Evolutionary conservation across 306 rosid genomes (phyloP).

Genomic region (Delonix regia): DNA sequence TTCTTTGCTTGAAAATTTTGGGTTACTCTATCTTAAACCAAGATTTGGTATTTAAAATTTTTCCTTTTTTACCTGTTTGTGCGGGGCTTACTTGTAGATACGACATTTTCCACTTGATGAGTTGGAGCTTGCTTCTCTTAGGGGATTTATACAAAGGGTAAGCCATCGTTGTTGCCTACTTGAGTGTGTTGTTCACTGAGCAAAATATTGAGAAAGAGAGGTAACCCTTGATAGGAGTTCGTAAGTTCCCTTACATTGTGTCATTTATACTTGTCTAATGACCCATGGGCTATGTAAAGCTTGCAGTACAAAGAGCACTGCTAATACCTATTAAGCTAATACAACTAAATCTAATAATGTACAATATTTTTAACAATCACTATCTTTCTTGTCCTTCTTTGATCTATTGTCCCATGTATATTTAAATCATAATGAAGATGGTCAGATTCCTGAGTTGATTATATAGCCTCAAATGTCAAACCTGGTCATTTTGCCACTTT

Average conservation of each 20-base stretch:
- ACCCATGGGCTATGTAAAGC: neutral
- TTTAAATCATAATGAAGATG: slow-evolving; percentile 4
- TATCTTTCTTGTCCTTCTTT: slow-evolving; percentile 4
- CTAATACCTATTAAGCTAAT: neutral
- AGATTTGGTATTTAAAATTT: neutral
- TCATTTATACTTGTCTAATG: neutral
- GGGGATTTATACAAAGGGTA: slow-evolving; percentile 93
- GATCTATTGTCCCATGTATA: neutral
- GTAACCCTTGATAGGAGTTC: neutral
- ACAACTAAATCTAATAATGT: neutral
- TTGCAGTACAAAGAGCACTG: neutral
- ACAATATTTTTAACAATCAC: neutral
- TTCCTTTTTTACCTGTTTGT: neutral
- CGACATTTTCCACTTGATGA: slow-evolving; percentile 94
- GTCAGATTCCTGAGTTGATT: slow-evolving; percentile 6
- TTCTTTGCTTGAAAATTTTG: slow-evolving; percentile 32
- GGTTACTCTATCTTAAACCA: neutral
- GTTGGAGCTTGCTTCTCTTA: slow-evolving; percentile 90
- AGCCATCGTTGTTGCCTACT: slow-evolving; percentile 31
- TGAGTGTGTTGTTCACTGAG: slow-evolving; percentile 23
- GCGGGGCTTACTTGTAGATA: slow-evolving; percentile 51
- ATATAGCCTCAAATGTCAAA: neutral
- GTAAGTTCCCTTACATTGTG: neutral
- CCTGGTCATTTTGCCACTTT: neutral
- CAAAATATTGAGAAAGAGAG: neutral